phyloP scores from a whole-genome alignment of 2,329 filamentous ascomycete species.

The Aspergillus oerlinghausenensis region DNA sequence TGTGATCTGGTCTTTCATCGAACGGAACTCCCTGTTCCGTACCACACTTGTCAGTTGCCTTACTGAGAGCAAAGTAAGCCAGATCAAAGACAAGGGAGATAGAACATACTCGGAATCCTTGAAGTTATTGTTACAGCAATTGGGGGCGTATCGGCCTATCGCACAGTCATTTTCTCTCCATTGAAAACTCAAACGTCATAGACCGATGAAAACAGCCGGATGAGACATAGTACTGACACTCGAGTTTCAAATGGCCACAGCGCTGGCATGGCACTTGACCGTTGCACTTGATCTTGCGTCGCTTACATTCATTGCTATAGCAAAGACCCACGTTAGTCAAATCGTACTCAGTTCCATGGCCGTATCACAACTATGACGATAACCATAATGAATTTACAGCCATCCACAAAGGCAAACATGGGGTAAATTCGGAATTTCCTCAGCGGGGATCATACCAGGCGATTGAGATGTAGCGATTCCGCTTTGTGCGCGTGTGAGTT shows the following conservation, averaged over 20 bases:
- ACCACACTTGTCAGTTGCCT: constrained; percentile 5
- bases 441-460: constrained; percentile 50
- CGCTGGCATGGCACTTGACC: constrained; percentile 61
- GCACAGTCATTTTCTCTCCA: background rate
- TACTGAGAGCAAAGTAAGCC: background rate
- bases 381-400: background rate
- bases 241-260: constrained; percentile 60
- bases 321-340: constrained; percentile 8
- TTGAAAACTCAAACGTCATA: background rate
- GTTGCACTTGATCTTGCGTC: constrained; percentile 66
- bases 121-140: constrained; percentile 70
- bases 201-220: background rate
- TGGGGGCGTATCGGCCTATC: constrained; percentile 58
- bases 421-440: background rate
- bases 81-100: background rate
- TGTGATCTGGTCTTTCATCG: constrained; percentile 69
- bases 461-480: constrained; percentile 64
- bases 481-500: constrained; percentile 54
- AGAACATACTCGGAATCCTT: constrained; percentile 71
- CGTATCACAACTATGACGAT: background rate
- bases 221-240: constrained; percentile 39
- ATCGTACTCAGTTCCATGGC: background rate
- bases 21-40: constrained; percentile 64
- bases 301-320: constrained; percentile 59
- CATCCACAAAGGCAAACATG: background rate